Percentiles rank a stretch among this genome's conserved stretches.
Evolutionary conservation across 2,329 filamentous ascomycete genomes (phyloP).

Genomic region (Emydomyces testavorans): DNA sequence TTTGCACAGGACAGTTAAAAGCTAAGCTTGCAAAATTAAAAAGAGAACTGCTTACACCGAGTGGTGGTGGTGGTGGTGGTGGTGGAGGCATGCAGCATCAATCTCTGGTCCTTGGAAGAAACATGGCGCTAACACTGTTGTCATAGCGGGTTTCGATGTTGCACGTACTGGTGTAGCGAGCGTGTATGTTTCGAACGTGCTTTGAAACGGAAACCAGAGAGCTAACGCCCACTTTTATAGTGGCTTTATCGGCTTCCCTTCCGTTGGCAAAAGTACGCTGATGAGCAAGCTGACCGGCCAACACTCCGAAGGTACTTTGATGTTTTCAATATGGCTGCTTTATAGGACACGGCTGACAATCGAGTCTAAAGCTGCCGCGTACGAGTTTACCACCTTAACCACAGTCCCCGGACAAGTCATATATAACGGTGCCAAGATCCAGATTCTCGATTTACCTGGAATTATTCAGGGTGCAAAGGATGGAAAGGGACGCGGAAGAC

Average conservation of each 20-base stretch:
- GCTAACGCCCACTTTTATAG: slow-evolving; percentile 16
- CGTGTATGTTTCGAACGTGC: slow-evolving; percentile 44
- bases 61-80: slow-evolving; percentile 66
- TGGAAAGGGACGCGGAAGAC: slow-evolving; percentile 89
- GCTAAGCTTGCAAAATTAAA: slow-evolving; percentile 97
- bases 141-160: slow-evolving; percentile 76
- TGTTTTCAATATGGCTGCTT: background rate
- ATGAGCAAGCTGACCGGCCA: slow-evolving; percentile 93
- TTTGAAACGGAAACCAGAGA: background rate
- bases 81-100: slow-evolving; percentile 46
- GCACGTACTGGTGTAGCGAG: slow-evolving; percentile 94
- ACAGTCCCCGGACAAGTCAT: slow-evolving; percentile 91
- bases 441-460: slow-evolving; percentile 96
- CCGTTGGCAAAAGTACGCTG: slow-evolving; percentile 94
- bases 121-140: slow-evolving; percentile 6
- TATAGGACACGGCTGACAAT: slow-evolving; percentile 7
- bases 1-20: slow-evolving; percentile 62
- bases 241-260: slow-evolving; percentile 96
- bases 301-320: slow-evolving; percentile 62
- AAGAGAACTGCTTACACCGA: slow-evolving; percentile 81
- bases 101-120: background rate
- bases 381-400: slow-evolving; percentile 97
- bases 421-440: slow-evolving; percentile 94
- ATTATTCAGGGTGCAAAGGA: slow-evolving; percentile 99
- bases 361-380: slow-evolving; percentile 57